phyloP scores from a whole-genome alignment of 805 yeast species.

The Yarrowia sp. region DNA sequence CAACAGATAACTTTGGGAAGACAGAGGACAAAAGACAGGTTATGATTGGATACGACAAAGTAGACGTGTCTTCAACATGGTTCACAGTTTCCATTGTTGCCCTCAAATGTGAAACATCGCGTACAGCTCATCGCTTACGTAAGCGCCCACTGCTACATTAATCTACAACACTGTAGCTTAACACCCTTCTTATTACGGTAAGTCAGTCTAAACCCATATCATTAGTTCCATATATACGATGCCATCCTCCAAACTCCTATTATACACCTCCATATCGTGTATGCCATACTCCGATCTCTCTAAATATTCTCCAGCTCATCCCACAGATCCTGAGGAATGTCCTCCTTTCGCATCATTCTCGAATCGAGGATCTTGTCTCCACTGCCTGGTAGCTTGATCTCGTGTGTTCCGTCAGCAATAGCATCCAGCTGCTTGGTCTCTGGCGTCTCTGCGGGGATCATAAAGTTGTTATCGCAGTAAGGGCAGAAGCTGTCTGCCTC shows the following conservation, averaged over 20 bases:
- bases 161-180: too few species aligned
- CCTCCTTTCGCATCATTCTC: conserved; percentile 33
- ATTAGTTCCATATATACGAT: too few species aligned
- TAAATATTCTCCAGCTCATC: conserved; percentile 34
- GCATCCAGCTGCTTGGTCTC: conserved; percentile 37
- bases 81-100: too few species aligned
- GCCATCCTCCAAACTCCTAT: not conserved
- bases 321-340: conserved; percentile 34
- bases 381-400: conserved; percentile 22
- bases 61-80: too few species aligned
- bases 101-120: too few species aligned
- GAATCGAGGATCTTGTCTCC: conserved; percentile 15
- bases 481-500: conserved; percentile 51
- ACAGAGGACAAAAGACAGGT: not conserved
- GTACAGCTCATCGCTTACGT: too few species aligned
- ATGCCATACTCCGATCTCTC: too few species aligned
- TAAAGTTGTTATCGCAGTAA: conserved; percentile 49
- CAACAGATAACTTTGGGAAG: too few species aligned
- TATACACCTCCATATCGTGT: not conserved
- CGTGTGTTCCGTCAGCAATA: conserved; percentile 30
- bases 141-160: too few species aligned
- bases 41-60: not conserved
- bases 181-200: too few species aligned
- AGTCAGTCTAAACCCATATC: too few species aligned
- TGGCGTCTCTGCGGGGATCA: conserved; percentile 45